These are phyloP conservation scores for Globisporangium canariense DNA, from an alignment of 352 stramenopile species.

Conservation along the genomic window DNA sequence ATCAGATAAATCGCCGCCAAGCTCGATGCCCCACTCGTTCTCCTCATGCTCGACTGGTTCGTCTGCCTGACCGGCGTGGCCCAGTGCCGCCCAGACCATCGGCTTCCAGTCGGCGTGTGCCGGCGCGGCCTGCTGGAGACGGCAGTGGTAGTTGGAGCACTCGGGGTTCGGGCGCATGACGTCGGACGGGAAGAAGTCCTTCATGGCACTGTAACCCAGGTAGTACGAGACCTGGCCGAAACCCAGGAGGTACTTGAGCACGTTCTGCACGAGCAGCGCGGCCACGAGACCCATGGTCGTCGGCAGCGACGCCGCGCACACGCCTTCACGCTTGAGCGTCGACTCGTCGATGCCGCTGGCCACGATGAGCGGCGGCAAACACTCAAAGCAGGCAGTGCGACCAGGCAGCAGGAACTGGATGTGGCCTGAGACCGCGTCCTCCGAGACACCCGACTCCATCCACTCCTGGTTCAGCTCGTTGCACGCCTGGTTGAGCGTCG, in stretches of 20 bases:
- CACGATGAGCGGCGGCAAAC: slow-evolving; percentile 82
- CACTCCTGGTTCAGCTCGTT: slow-evolving; percentile 84
- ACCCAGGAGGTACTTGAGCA: slow-evolving; percentile 80
- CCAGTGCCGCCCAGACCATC: slow-evolving; percentile 64
- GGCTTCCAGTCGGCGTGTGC: slow-evolving; percentile 57
- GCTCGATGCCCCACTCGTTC: slow-evolving; percentile 89
- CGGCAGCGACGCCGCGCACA: slow-evolving; percentile 85
- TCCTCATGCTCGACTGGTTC: slow-evolving; percentile 56
- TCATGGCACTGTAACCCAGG: slow-evolving; percentile 85
- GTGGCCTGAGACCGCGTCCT: slow-evolving; percentile 87
- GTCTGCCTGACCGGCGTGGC: slow-evolving; percentile 47
- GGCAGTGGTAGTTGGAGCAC: slow-evolving; percentile 78
- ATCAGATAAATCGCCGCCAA: slow-evolving; percentile 18
- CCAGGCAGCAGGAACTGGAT: slow-evolving; percentile 87
- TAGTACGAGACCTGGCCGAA: slow-evolving; percentile 90
- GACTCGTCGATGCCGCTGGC: slow-evolving; percentile 84
- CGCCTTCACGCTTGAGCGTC: slow-evolving; percentile 85
- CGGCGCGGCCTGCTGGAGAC: slow-evolving; percentile 51
- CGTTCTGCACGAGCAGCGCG: slow-evolving; percentile 85
- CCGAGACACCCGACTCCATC: slow-evolving; percentile 91
- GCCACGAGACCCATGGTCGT: slow-evolving; percentile 90
- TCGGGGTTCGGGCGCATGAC: slow-evolving; percentile 84
- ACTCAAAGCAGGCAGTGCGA: slow-evolving; percentile 88
- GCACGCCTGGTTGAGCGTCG: slow-evolving; percentile 85
- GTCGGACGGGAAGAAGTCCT: slow-evolving; percentile 82